Conservation (phyloP, 345 rosid species). For the Psidium friedrichsthalianum region DNA sequence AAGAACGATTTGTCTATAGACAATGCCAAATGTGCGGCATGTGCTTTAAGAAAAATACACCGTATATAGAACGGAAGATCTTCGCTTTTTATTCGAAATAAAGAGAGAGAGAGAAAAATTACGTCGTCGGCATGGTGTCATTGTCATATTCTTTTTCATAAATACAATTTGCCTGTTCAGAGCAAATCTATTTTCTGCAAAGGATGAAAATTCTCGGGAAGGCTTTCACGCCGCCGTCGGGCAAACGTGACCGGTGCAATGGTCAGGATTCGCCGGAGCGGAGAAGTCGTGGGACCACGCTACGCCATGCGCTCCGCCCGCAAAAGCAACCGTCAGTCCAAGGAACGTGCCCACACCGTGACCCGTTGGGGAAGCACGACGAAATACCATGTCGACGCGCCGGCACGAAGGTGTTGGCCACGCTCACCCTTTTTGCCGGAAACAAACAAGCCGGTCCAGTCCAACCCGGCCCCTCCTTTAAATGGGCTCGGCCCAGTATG, state of each 20-base stretch:
- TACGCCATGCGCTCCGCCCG: background rate
- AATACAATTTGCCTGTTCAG: background rate
- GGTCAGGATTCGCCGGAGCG: background rate
- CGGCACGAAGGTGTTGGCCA: background rate
- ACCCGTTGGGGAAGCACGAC: background rate
- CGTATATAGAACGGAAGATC: background rate
- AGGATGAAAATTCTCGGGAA: background rate
- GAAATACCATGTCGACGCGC: background rate
- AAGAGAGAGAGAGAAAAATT: no score
- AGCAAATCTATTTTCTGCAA: background rate
- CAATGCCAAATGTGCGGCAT: rapidly evolving
- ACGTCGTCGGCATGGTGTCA: no score
- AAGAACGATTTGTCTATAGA: background rate
- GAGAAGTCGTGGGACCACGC: background rate
- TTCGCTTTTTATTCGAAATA: background rate
- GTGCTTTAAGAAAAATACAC: background rate
- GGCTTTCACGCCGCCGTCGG: background rate
- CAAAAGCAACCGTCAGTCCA: background rate
- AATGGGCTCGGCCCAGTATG: background rate
- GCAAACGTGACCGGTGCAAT: background rate
- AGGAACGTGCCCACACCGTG: background rate
- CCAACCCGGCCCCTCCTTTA: background rate
- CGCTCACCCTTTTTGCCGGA: background rate
- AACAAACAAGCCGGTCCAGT: background rate
- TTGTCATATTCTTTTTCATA: rapidly evolving